A percentile compares a stretch with the other conserved stretches of the same genome.
Conservation (phyloP, 257 asterid species). For the Catharanthus roseus region DNA sequence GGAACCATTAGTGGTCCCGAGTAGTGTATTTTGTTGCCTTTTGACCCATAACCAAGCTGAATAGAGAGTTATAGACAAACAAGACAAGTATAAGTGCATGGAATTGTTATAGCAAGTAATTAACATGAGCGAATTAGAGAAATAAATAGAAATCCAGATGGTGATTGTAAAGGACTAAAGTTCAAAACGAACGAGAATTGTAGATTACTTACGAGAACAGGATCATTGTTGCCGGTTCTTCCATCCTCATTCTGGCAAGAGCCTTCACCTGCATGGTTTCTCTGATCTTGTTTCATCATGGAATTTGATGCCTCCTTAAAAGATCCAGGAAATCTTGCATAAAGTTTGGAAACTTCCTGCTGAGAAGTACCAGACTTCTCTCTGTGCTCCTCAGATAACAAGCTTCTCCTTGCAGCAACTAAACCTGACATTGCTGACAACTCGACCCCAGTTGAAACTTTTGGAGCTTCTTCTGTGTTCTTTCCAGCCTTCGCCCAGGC, state of each 20-base stretch:
- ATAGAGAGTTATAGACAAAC: constrained; percentile 8
- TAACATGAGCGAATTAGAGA: not conserved
- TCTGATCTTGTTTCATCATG: constrained; percentile 38
- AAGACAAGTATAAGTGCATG: not conserved
- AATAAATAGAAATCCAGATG: not conserved
- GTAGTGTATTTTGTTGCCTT: constrained; percentile 79
- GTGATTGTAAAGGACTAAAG: not conserved
- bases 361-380: constrained; percentile 46
- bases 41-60: constrained; percentile 73
- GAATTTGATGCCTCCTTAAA: constrained; percentile 74
- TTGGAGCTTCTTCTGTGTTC: constrained; percentile 64
- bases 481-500: constrained; percentile 78
- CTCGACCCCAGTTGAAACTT: constrained; percentile 50
- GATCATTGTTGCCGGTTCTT: constrained; percentile 46
- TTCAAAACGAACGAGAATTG: not conserved
- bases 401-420: constrained; percentile 77
- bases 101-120: not conserved
- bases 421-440: constrained; percentile 67
- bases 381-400: constrained; percentile 60
- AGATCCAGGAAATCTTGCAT: constrained; percentile 77
- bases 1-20: constrained; percentile 89
- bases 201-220: constrained; percentile 48
- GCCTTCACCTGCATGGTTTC: constrained; percentile 21
- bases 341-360: constrained; percentile 65
- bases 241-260: constrained; percentile 50